Conservation (phyloP, 169 alveolate genomes). For the Plasmodium ovale region DNA sequence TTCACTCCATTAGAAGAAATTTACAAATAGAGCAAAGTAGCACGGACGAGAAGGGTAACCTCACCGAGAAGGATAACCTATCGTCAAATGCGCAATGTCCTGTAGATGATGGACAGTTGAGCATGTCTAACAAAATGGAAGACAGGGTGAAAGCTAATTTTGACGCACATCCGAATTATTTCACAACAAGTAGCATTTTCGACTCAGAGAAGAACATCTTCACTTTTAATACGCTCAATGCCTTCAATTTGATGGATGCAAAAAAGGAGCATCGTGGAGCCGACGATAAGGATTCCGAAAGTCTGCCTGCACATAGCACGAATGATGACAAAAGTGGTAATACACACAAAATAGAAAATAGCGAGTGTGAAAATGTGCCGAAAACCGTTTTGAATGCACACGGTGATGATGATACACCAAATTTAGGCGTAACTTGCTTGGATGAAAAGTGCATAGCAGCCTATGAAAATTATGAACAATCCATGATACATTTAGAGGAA, state of each 20-base stretch:
- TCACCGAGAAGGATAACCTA: neutral
- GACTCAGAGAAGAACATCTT: neutral
- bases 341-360: neutral
- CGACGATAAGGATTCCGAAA: too few species aligned
- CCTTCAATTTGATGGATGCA: constrained; percentile 11
- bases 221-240: too few species aligned
- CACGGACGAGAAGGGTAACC: too few species aligned
- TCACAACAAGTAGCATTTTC: constrained; percentile 2
- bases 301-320: neutral
- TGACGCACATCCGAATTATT: neutral
- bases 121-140: neutral
- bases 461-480: constrained; percentile 19
- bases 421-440: neutral
- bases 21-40: constrained; percentile 32
- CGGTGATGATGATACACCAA: neutral
- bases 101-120: neutral
- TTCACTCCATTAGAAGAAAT: constrained; percentile 31
- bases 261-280: neutral
- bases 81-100: neutral
- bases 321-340: neutral
- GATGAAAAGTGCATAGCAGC: constrained; percentile 7
- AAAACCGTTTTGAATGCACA: too few species aligned
- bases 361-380: too few species aligned
- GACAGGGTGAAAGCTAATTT: neutral
- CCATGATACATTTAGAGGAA: constrained; percentile 19